These are phyloP conservation scores for Aegilops tauschii DNA, from an alignment of 176 grass and related monocot genomes.

Conservation along the genomic window DNA sequence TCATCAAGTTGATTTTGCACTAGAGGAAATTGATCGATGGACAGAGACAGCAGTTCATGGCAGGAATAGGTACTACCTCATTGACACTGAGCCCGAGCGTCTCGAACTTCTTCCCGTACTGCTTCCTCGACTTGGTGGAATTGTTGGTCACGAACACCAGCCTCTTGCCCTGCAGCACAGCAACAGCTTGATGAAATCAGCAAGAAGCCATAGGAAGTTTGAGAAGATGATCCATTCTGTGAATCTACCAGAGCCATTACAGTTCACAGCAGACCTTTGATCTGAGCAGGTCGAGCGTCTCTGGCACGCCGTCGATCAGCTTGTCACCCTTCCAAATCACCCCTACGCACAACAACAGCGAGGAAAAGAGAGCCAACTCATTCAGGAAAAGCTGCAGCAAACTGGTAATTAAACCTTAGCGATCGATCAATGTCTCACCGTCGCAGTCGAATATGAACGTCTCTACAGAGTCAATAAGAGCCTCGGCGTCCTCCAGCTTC, in stretches of 20 bases:
- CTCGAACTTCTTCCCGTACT: slow-evolving; percentile 95
- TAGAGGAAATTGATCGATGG: neutral
- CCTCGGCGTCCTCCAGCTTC: slow-evolving; percentile 70
- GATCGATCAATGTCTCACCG: slow-evolving; percentile 33
- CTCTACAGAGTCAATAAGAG: slow-evolving; percentile 91
- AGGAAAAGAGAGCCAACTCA: neutral
- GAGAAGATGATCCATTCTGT: neutral
- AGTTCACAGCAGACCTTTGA: slow-evolving; percentile 48
- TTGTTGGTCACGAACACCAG: slow-evolving; percentile 99
- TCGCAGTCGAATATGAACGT: slow-evolving; percentile 98
- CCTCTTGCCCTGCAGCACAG: slow-evolving; percentile 66
- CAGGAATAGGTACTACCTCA: slow-evolving; percentile 44
- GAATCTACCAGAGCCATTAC: neutral
- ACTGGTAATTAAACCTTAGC: neutral
- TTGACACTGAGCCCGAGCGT: slow-evolving; percentile 65
- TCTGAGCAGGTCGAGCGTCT: slow-evolving; percentile 87
- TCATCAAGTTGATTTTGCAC: neutral
- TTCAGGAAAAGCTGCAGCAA: neutral
- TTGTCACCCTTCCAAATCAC: slow-evolving; percentile 98
- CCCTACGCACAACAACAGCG: slow-evolving; percentile 33
- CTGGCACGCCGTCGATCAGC: slow-evolving; percentile 83
- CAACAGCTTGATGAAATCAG: neutral
- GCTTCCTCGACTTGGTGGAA: slow-evolving; percentile 94
- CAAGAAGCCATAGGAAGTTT: neutral
- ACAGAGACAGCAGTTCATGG: neutral